Evolutionary conservation across 2,329 filamentous ascomycete genomes (phyloP).

Genomic region (Dothideomycetidae sp.): DNA sequence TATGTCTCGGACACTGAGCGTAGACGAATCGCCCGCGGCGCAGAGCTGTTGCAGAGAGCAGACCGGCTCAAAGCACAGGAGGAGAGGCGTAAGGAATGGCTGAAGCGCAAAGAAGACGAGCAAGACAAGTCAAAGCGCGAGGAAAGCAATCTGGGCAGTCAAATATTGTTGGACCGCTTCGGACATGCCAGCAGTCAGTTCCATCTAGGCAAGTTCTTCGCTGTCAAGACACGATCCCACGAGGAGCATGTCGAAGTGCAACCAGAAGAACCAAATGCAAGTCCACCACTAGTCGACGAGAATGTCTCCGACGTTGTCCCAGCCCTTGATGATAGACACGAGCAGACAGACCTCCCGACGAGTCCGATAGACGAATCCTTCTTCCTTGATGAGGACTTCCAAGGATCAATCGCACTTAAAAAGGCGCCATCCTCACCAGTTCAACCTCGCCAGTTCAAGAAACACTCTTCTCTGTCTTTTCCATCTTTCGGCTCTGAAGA

Average conservation of each 20-base stretch:
- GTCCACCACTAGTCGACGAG: constrained; percentile 14
- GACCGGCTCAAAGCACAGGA: constrained; percentile 21
- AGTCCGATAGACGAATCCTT: constrained; percentile 8
- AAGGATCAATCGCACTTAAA: constrained; percentile 30
- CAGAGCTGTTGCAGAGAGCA: constrained; percentile 22
- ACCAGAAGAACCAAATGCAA: constrained; percentile 1
- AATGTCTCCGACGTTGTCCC: constrained; percentile 21
- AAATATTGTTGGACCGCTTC: constrained; percentile 21
- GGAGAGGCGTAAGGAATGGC: constrained; percentile 18
- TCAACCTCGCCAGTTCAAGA: not conserved
- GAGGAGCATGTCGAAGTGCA: not conserved
- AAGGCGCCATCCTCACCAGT: not conserved
- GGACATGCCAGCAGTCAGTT: constrained; percentile 24
- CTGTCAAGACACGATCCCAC: too few species aligned
- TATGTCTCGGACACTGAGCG: constrained; percentile 20
- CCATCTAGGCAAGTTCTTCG: constrained; percentile 24
- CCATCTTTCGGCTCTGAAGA: constrained; percentile 26
- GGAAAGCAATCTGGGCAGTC: constrained; percentile 17
- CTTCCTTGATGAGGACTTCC: constrained; percentile 32
- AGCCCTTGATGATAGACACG: too few species aligned
- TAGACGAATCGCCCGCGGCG: constrained; percentile 21
- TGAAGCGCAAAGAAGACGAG: constrained; percentile 19
- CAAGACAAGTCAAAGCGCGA: constrained; percentile 13
- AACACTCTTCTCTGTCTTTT: constrained; percentile 12
- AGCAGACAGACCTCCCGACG: constrained; percentile 12